These are phyloP conservation scores for Salicornia ramosissima DNA, from an alignment of 148 eudicot species.

Conservation along the genomic window DNA sequence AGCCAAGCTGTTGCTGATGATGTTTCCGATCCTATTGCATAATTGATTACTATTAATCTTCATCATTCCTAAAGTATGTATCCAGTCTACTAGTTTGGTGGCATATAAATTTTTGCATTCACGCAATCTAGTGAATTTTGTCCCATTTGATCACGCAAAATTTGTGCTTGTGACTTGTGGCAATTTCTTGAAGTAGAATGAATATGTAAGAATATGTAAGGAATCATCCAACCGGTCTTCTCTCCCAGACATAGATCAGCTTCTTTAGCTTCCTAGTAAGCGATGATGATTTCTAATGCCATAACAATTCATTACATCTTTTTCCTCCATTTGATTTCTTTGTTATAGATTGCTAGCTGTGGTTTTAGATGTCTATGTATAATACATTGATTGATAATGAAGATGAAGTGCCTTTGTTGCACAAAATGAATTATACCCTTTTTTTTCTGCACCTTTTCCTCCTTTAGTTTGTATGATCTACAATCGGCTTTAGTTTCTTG, in stretches of 20 bases:
- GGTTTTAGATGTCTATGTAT: not conserved
- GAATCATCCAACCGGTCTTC: not conserved
- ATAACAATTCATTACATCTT: not conserved
- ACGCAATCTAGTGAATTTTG: constrained; percentile 6
- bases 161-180: not conserved
- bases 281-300: not conserved
- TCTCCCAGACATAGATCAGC: not conserved
- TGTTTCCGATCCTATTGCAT: constrained; percentile 21
- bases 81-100: not conserved
- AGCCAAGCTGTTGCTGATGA: constrained; percentile 30
- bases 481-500: not conserved
- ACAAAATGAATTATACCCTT: not conserved
- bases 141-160: not conserved
- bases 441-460: not conserved
- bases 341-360: not conserved
- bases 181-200: not conserved
- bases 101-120: not conserved
- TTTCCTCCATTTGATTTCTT: not conserved
- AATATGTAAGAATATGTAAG: not conserved
- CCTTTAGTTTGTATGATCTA: not conserved
- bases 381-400: not conserved
- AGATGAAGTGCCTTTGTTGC: not conserved
- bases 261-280: not conserved
- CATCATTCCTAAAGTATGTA: not conserved
- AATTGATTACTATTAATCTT: constrained; percentile 1